Percentiles rank a stretch among this genome's conserved stretches.
Evolutionary conservation across 1,284 basidiomycete genomes (phyloP).

Genomic region (Fomitopsis betulina): DNA sequence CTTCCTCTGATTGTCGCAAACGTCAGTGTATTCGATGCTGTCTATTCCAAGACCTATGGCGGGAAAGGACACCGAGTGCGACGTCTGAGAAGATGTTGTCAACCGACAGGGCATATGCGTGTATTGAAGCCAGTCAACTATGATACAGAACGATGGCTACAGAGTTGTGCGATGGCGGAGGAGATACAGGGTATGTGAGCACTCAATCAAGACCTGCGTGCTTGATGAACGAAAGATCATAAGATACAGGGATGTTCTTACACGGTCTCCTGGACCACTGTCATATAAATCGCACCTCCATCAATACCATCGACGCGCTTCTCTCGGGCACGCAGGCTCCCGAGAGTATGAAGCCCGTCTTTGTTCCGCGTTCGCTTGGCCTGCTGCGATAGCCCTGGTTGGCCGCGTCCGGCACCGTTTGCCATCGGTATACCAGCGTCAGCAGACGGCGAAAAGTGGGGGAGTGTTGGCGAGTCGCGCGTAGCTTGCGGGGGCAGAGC

Average conservation of each 20-base stretch:
- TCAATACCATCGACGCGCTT: constrained; percentile 14
- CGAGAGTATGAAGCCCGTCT: constrained; percentile 15
- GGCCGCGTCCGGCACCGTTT: neutral
- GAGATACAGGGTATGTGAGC: neutral
- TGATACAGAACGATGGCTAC: constrained; percentile 1
- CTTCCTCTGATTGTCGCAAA: neutral
- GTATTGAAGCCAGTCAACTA: neutral
- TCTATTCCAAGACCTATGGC: too few relatives aligned
- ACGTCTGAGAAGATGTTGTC: too few relatives aligned
- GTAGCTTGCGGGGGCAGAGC: constrained; percentile 10
- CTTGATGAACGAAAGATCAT: neutral
- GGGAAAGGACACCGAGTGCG: too few relatives aligned
- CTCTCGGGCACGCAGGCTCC: constrained; percentile 9
- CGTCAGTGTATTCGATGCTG: too few relatives aligned
- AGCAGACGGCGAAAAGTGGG: constrained; percentile 22
- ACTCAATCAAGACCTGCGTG: neutral
- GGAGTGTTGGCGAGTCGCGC: constrained; percentile 14
- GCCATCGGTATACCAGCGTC: constrained; percentile 15
- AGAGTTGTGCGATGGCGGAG: neutral
- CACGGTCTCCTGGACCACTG: constrained; percentile 34
- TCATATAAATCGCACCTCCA: constrained; percentile 33
- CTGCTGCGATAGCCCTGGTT: constrained; percentile 12
- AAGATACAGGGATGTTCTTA: constrained; percentile 4
- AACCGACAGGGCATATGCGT: neutral
- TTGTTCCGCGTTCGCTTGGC: constrained; percentile 19